phyloP scores from a whole-genome alignment of 1,284 basidiomycete genomes.

The Ceratobasidium sp. region DNA sequence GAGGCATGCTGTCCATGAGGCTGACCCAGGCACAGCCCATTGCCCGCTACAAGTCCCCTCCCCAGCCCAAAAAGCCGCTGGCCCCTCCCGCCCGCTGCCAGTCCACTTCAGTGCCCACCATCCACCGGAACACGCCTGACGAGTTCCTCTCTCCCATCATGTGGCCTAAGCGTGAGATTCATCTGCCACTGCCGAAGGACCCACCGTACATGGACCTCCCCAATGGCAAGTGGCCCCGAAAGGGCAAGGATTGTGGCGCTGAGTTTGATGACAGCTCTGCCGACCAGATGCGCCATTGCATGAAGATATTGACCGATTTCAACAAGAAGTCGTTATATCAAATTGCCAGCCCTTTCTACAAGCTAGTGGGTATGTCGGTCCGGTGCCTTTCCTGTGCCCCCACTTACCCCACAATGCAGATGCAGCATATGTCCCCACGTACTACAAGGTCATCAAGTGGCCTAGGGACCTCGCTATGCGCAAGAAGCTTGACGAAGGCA shows the following conservation, averaged over 20 bases:
- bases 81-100: constrained; percentile 65
- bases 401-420: neutral
- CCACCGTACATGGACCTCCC: constrained; percentile 80
- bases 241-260: constrained; percentile 66
- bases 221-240: constrained; percentile 55
- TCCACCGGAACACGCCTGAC: constrained; percentile 64
- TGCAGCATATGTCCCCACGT: constrained; percentile 70
- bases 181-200: constrained; percentile 94
- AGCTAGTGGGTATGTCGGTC: constrained; percentile 82
- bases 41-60: constrained; percentile 44
- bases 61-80: constrained; percentile 53
- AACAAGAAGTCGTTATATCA: constrained; percentile 81
- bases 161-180: constrained; percentile 97
- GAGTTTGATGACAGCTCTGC: constrained; percentile 68
- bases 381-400: neutral
- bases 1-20: constrained; percentile 15
- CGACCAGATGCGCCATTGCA: constrained; percentile 88
- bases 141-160: constrained; percentile 58
- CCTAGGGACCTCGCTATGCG: constrained; percentile 95
- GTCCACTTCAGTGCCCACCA: constrained; percentile 80
- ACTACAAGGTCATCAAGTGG: constrained; percentile 88
- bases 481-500: constrained; percentile 78
- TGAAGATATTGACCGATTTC: constrained; percentile 79
- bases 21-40: constrained; percentile 44
- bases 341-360: constrained; percentile 88